Base-by-base conservation (phyloP, 2,329 filamentous ascomycete genomes). In the Bipolaris sorokiniana region DNA sequence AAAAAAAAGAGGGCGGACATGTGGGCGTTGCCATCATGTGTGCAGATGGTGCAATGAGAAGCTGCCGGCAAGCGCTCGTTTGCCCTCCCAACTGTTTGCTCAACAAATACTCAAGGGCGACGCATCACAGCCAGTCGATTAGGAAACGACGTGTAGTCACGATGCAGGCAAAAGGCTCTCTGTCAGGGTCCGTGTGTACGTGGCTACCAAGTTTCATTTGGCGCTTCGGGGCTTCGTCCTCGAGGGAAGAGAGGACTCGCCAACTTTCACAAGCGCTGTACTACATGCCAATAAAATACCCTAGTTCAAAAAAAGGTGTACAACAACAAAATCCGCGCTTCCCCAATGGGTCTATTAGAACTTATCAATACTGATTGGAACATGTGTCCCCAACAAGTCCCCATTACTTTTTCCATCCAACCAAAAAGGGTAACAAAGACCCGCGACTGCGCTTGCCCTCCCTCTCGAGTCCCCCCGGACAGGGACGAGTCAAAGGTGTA, bases 361-460 rank as follows among this genome's bases (percentile, higher is more conserved):
- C 44, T 56, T 68, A 62, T 62, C 51, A 54, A 63, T 59, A 51
- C 18, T 13, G 23, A 64, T 64, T 65, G 62, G 65, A 65, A 61
- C 56, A 62, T 54, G 16, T 54, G 22, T 64, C 7, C 63, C 47
- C 49, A 51, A 53, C 26, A 56, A 56, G 56, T 18, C 42, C 23
- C 56, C 47, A 42, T 34, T 37, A 28, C 44, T 56, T 48, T 48
- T 54, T 44, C 7, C 45, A 44, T 48, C 49, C 48, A 33, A 22
- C 44, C 22, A 48, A 53, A 37, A 47, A 56, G 55, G 60, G 63
- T 60, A 48, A 55, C 54, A 53, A 54, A 56, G 56, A 63, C 67
- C 67, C 61, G 59, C 62, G 65, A 70, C 67, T 71, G 67, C 69
- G 69, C 69, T 70, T 69, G 64, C 67, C 67, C 49, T 56, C 67